phyloP scores from a whole-genome alignment of 1,139 yeast species.

The Pneumocystis canis region DNA sequence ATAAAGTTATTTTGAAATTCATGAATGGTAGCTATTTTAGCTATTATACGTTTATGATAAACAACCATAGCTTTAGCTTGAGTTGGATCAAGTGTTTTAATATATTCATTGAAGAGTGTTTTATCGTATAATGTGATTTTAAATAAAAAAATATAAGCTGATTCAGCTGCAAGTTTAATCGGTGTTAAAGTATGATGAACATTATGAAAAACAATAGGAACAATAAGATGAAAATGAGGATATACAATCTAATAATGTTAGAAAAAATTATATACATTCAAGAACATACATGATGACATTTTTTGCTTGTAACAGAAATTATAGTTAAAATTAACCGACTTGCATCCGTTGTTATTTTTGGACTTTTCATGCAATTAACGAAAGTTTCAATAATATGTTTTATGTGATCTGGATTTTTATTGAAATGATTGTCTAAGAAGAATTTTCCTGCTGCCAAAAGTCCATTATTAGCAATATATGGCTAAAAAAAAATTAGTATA shows the following conservation, averaged over 20 bases:
- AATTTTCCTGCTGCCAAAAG: constrained; percentile 70
- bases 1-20: not conserved
- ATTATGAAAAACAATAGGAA: constrained; percentile 64
- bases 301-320: constrained; percentile 38
- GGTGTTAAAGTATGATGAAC: constrained; percentile 80
- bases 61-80: constrained; percentile 11
- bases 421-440: constrained; percentile 22
- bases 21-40: constrained; percentile 7
- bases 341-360: not conserved
- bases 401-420: constrained; percentile 16
- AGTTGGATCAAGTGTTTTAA: constrained; percentile 17
- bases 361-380: not conserved
- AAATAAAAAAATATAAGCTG: constrained; percentile 65
- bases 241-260: constrained; percentile 27
- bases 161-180: constrained; percentile 85
- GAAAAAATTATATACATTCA: not conserved
- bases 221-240: constrained; percentile 43
- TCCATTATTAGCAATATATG: constrained; percentile 54
- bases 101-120: constrained; percentile 53
- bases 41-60: constrained; percentile 12
- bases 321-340: not conserved
- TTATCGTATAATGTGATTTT: constrained; percentile 56
- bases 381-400: constrained; percentile 14
- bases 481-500: not conserved
- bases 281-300: constrained; percentile 31